Evolutionary conservation across 2,329 filamentous ascomycete genomes (phyloP), one percentile per base, ranked within the genome.

Genomic region (Fusarium poae): DNA sequence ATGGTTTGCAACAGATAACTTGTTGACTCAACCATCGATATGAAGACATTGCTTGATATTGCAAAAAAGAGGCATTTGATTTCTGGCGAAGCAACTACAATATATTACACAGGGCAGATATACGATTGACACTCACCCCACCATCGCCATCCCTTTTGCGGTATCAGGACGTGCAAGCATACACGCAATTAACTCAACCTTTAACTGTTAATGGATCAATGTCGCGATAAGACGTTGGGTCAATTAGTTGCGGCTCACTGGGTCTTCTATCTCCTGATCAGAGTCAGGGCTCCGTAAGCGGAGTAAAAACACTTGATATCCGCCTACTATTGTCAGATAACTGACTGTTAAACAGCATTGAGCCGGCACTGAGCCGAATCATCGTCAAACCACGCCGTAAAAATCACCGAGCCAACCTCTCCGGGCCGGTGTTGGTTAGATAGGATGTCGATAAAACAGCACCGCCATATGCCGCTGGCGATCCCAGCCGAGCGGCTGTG

Each of bases 371-470:
- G 57, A 62, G 48, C 62, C 45, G 50, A 56, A 35, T 49, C 18
- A 25, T 35, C 30, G 25, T 39, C 40, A 57, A 20, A 52, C 23
- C 25, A 57, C 23, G 37, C 48, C 34, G 42, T 59, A 23, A 27
- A 49, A 45, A 65, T 71, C 62, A 56, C 59, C 64, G 45, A 69
- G 67, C 59, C 67, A 73, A 73, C 62, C 61, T 42, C 25, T 13
- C 59, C 71, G 70, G 71, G 56, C 71, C 71, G 71, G 68, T 71
- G 67, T 51, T 72, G 68, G 63, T 58, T 62, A 68, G 61, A 58
- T 60, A 43, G 34, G 37, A 51, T 13, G 42, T 53, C 35, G 45
- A 56, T 35, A 43, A 62, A 50, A 53, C 46, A 55, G 55, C 62
- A 65, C 59, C 59, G 67, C 66, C 58, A 71, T 68, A 58, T 71